Percentiles rank a stretch among this genome's conserved stretches.
phyloP scores from a whole-genome alignment of 345 rosid genomes.

The Boechera stricta region DNA sequence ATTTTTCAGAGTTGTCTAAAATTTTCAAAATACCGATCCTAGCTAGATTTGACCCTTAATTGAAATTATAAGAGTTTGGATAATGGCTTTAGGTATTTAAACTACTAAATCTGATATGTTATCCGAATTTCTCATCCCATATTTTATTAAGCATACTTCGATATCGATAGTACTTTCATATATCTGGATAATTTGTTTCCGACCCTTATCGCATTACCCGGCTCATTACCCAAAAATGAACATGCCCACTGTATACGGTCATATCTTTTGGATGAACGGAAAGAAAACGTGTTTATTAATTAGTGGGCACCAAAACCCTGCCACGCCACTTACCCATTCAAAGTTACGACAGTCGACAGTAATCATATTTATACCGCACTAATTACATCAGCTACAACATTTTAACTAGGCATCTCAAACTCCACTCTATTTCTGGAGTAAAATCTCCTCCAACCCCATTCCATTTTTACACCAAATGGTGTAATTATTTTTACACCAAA shows the following conservation, averaged over 20 bases:
- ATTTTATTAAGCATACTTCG: not conserved
- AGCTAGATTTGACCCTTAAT: too few species aligned
- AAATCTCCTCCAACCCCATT: too few species aligned
- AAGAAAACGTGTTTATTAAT: slow-evolving; percentile 2
- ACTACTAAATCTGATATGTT: too few species aligned
- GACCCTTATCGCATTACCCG: not conserved
- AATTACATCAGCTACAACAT: not conserved
- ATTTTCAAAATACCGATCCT: too few species aligned
- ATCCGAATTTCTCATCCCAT: too few species aligned
- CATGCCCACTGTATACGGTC: not conserved
- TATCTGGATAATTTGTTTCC: not conserved
- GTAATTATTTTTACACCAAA: too few species aligned
- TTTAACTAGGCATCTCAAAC: not conserved
- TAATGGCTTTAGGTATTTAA: too few species aligned
- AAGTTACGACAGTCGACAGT: not conserved
- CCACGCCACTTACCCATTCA: slow-evolving; percentile 5
- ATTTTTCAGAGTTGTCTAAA: too few species aligned
- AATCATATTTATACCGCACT: not conserved
- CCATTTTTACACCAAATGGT: too few species aligned
- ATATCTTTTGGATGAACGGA: not conserved
- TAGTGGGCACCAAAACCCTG: not conserved
- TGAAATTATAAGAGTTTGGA: too few species aligned
- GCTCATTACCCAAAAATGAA: not conserved
- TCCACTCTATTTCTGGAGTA: too few species aligned
- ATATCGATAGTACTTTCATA: not conserved